Percentiles rank a stretch among this genome's conserved stretches.
phyloP scores from a whole-genome alignment of 2,329 filamentous ascomycete genomes.

The Mariannaea elegans region DNA sequence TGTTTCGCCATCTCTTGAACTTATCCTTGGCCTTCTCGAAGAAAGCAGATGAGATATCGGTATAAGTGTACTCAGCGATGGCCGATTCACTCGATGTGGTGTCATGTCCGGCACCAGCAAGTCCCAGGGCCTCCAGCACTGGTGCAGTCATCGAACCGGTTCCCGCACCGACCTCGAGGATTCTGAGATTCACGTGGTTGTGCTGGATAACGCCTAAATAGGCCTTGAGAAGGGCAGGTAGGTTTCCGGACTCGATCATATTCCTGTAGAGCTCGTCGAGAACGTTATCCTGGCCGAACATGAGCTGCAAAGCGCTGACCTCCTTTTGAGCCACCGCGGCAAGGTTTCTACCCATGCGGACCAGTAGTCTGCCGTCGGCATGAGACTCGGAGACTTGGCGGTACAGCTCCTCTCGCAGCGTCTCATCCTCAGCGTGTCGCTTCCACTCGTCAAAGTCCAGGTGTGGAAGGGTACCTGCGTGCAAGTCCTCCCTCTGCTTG shows the following conservation, averaged over 20 bases:
- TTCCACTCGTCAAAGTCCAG: background rate
- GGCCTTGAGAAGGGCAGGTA: background rate
- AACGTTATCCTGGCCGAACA: constrained; percentile 10
- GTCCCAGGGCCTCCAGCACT: background rate
- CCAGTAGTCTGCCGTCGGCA: constrained; percentile 8
- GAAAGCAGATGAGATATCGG: constrained; percentile 50
- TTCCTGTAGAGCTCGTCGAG: constrained; percentile 11
- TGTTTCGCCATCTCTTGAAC: constrained; percentile 8
- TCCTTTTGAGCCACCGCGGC: background rate
- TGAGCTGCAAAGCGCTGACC: constrained; percentile 3
- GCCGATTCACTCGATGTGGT: background rate
- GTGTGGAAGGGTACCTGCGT: background rate
- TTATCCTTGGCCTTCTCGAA: constrained; percentile 39
- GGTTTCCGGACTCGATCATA: background rate
- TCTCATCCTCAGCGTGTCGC: background rate
- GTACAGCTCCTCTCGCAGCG: background rate
- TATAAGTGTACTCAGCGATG: constrained; percentile 49
- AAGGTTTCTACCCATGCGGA: background rate
- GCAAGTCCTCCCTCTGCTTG: background rate
- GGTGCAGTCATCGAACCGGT: background rate
- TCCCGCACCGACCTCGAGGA: constrained; percentile 2
- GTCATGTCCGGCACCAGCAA: background rate
- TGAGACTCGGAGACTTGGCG: background rate
- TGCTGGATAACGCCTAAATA: constrained; percentile 1
- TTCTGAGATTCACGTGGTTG: background rate